Evolutionary conservation across 116 monocot species (phyloP), one percentile per base, ranked within the genome.

Genomic region (Phalaenopsis hybrid): DNA sequence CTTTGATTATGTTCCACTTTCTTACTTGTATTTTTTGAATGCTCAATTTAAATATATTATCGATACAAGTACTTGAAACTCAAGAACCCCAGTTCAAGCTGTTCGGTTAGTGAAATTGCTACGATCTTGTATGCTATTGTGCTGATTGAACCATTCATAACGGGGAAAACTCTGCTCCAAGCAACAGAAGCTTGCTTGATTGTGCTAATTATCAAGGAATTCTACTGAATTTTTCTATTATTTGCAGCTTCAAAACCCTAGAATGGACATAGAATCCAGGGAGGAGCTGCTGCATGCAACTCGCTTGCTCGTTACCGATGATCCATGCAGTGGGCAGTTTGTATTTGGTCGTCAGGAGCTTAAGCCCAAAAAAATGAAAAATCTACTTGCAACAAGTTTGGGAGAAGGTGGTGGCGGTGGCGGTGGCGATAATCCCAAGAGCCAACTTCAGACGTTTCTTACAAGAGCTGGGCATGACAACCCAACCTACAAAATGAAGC

Each of bases 191-290:
- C 6, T 21, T 25, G n/a, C 23, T 65, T 65, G 65, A 65, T 65
- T 65, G n/a, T 6, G 25, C 65, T 51, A 51, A 51, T 11, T 51
- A 51, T 51, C 12, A 51, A 51, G 52, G 9, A 51, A 51, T 51
- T 51, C 52, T 12, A 51, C 52, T 21, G n/a, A 15, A 10, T 31
- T 8, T 48, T 59, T 33, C 41, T 87, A 43, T 82, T 76, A 3
- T 1, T 5, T 51, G 84, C 92, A 99, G 99, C 92, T 99, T 78
- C 82, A 82, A 84, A 99, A 93, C 65, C 99, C 95, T 48, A 93
- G 84, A 89, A 83, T 87, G 83, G 89, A 91, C 59, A 83, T 93
- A 51, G 76, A 82, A 84, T 61, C 49, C 34, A 84, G 89, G 12
- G 92, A 93, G 37, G 89, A 89, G 37, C 89, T 99, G 23, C 79